A percentile compares a stretch with the other conserved stretches of the same genome.
Conservation (phyloP, 2,329 filamentous ascomycete species). For the Cytospora chrysosperma region DNA sequence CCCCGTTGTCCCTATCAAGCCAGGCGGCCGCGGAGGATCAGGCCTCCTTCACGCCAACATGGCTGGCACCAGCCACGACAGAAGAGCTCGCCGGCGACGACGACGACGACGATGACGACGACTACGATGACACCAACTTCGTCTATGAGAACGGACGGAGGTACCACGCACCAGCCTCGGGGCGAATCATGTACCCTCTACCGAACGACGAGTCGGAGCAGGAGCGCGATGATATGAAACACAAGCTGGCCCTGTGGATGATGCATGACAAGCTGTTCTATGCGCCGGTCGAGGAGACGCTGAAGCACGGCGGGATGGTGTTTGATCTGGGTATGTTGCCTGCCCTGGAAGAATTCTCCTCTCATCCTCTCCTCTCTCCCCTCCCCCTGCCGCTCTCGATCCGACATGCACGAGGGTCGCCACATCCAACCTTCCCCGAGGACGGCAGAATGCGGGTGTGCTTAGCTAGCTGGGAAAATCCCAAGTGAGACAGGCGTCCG, state of each 20-base stretch:
- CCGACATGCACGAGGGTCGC: background rate
- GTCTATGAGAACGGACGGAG: constrained; percentile 36
- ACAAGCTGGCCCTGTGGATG: constrained; percentile 37
- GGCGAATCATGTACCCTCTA: constrained; percentile 33
- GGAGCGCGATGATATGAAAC: constrained; percentile 43
- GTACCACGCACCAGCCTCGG: constrained; percentile 38
- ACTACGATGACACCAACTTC: constrained; percentile 31
- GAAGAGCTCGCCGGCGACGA: constrained; percentile 18
- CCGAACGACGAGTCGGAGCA: constrained; percentile 43
- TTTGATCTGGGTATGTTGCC: constrained; percentile 45
- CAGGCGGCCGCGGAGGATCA: constrained; percentile 11
- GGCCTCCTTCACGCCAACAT: constrained; percentile 19
- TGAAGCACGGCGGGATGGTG: constrained; percentile 42
- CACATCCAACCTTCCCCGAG: background rate
- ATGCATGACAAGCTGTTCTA: constrained; percentile 41
- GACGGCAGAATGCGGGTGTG: background rate
- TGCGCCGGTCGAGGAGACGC: constrained; percentile 41
- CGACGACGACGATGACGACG: too few relatives aligned
- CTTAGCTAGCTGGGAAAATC: too few relatives aligned
- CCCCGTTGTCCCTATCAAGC: constrained; percentile 11
- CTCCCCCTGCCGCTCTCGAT: background rate
- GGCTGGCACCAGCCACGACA: constrained; percentile 17
- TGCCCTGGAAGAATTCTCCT: background rate
- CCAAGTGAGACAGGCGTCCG: background rate
- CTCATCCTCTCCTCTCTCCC: background rate